phyloP scores from a whole-genome alignment of 1,284 basidiomycete species.

The Lentinus polychrous region DNA sequence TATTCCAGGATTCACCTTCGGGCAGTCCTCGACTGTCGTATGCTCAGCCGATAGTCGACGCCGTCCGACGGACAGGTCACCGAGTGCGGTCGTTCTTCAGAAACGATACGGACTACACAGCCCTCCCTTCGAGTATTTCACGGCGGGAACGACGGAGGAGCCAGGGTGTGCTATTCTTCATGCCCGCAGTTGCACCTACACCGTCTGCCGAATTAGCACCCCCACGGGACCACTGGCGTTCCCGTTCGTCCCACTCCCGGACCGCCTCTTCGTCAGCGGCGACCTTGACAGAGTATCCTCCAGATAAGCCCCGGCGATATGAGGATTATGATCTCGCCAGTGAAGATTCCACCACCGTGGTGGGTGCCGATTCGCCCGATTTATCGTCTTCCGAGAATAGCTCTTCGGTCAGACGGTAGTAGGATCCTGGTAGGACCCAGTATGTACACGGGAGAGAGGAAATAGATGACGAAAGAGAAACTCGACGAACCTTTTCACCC shows the following conservation, averaged over 20 bases:
- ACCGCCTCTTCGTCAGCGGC: slow-evolving; percentile 7
- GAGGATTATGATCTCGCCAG: slow-evolving; percentile 16
- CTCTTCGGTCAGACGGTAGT: too few relatives aligned
- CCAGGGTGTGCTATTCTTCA: slow-evolving; percentile 70
- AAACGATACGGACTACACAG: slow-evolving; percentile 17
- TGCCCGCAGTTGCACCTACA: slow-evolving; percentile 69
- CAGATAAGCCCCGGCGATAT: slow-evolving; percentile 32
- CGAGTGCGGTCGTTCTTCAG: slow-evolving; percentile 43
- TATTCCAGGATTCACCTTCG: slow-evolving; percentile 30
- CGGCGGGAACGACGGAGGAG: slow-evolving; percentile 41
- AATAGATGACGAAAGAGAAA: too few relatives aligned
- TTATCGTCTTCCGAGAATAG: too few relatives aligned
- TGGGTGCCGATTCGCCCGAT: too few relatives aligned
- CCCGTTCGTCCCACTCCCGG: slow-evolving; percentile 6
- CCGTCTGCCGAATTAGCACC: slow-evolving; percentile 40
- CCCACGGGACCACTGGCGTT: slow-evolving; percentile 20
- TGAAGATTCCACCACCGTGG: too few relatives aligned
- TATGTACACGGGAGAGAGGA: too few relatives aligned
- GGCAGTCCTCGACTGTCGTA: slow-evolving; percentile 11
- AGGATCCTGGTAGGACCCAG: too few relatives aligned
- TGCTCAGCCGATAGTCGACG: slow-evolving; percentile 29
- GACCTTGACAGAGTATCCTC: slow-evolving; percentile 18
- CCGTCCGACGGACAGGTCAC: slow-evolving; percentile 47
- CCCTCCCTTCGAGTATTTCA: slow-evolving; percentile 25
- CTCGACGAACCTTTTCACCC: too few relatives aligned